Conservation (phyloP, 2,329 filamentous ascomycete genomes). For the Pyrenophora seminiperda region DNA sequence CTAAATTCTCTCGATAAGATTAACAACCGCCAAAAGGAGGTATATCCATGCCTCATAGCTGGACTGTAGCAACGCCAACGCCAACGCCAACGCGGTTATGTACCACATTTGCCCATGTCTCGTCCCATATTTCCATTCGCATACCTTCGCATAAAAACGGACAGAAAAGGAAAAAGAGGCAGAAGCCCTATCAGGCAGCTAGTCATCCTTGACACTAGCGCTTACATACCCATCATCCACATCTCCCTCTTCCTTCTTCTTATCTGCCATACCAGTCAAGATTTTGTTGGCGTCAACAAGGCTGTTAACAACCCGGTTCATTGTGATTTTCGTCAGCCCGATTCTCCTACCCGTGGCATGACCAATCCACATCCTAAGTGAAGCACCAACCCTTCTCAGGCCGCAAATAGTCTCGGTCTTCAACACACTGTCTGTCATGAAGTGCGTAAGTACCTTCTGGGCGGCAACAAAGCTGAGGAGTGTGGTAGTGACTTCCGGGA, state of each 20-base stretch:
- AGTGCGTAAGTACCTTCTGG: conserved; percentile 49
- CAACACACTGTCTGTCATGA: conserved; percentile 42
- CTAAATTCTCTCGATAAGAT: too few relatives aligned
- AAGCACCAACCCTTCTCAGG: conserved; percentile 52
- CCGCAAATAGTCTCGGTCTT: conserved; percentile 45
- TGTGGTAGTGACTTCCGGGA: conserved; percentile 49
- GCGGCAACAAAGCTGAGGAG: conserved; percentile 55
- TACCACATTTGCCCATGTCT: neutral
- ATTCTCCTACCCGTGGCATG: conserved; percentile 50
- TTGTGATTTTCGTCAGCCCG: conserved; percentile 48
- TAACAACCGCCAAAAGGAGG: neutral
- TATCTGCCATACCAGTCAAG: conserved; percentile 45
- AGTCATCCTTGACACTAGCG: conserved; percentile 36
- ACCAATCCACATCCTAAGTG: conserved; percentile 55
- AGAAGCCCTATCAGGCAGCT: neutral
- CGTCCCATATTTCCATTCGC: neutral
- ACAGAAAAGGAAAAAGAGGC: neutral
- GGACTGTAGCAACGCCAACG: too few relatives aligned
- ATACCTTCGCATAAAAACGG: neutral
- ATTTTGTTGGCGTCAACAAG: conserved; percentile 52
- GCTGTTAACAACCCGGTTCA: conserved; percentile 47
- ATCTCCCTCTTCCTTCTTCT: conserved; percentile 23
- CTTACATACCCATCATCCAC: conserved; percentile 40
- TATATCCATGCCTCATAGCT: neutral
- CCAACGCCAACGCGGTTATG: conserved; percentile 1